Evolutionary conservation across 495 filamentous ascomycete species (phyloP), one percentile per base, ranked within the genome.

Genomic region (Aspergillus conjunctus): DNA sequence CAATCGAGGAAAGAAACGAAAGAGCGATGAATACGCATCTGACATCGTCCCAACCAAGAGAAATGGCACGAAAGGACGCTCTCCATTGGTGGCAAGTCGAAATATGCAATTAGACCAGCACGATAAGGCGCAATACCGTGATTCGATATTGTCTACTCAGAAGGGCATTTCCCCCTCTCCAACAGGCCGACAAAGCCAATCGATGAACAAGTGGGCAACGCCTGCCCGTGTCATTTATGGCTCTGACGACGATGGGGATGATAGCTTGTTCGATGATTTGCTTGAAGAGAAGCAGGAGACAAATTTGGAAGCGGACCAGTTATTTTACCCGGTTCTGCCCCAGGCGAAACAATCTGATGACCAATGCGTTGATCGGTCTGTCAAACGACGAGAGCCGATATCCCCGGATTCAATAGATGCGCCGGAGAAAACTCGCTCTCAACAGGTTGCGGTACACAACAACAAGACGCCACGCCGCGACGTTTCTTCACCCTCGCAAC

Each of bases 1-100:
- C 4, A 85, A 78, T 66, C 81, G 81, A 59, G 79, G 82, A 11
- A 86, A 84, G 71, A 93, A 92, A 73, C 73, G 91, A 49, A 93
- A 91, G 66, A 91, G 89, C 62, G 83, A 88, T 41, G 86, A 90
- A 54, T 83, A 87, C 51, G 81, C 81, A 43, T 77, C 77, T 15
- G 79, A 82, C 65, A 68, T 79, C 17, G 49, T 70, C 0, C 73
- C 76, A 2, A 72, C 75, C 7, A 69, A 57, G 9, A 71, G 73
- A 30, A 58, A 69, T 62, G 51, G 58, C 33, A 52, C 64, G 0
- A 68, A 73, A 64, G 57, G 65, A 14, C 68, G 64, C 49, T 68
- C 62, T 20, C 66, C 58, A 33, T 63, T 64, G 22, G 50, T 32
- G 21, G 34, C 33, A 41, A 37, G 18, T 54, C 50, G 32, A 48